A percentile compares a stretch with the other conserved stretches of the same genome.
phyloP scores from a whole-genome alignment of 345 rosid species.

The Erucastrum elatum region DNA sequence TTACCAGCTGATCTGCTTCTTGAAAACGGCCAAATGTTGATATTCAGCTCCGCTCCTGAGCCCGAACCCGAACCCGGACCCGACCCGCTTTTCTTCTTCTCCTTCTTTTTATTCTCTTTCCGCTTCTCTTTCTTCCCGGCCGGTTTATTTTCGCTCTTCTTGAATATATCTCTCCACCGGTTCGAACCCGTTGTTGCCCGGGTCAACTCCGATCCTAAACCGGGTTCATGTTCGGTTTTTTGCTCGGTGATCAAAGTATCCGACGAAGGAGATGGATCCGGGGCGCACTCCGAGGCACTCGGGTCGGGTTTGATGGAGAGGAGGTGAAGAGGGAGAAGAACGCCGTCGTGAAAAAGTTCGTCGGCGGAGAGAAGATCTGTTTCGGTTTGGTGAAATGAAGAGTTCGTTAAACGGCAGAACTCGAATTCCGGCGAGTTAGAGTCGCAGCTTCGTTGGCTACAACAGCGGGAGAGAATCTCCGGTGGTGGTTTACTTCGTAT shows the following conservation, averaged over 20 bases:
- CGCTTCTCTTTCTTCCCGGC: constrained; percentile 11
- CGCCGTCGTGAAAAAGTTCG: constrained; percentile 48
- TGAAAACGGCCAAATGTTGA: constrained; percentile 83
- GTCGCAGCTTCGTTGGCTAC: constrained; percentile 22
- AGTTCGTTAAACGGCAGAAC: constrained; percentile 54
- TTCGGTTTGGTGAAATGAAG: constrained; percentile 39
- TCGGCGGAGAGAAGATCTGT: constrained; percentile 46
- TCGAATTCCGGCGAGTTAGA: constrained; percentile 56
- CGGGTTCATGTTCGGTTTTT: not conserved
- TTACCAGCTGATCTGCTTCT: constrained; percentile 82
- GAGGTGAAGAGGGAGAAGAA: constrained; percentile 55
- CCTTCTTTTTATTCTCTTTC: constrained; percentile 28
- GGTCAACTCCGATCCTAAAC: constrained; percentile 13
- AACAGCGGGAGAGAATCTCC: not conserved
- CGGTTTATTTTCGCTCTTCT: constrained; percentile 45
- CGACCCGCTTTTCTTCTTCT: constrained; percentile 14
- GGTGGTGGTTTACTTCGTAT: constrained; percentile 1
- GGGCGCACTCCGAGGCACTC: not conserved
- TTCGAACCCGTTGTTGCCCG: constrained; percentile 47
- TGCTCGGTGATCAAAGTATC: constrained; percentile 1
- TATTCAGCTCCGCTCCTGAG: constrained; percentile 55
- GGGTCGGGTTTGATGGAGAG: constrained; percentile 21
- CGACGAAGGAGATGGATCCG: not conserved
- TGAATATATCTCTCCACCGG: constrained; percentile 69
- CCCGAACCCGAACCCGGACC: not conserved